phyloP scores from a whole-genome alignment of 2,329 filamentous ascomycete species.

The Epichloe gansuensis region DNA sequence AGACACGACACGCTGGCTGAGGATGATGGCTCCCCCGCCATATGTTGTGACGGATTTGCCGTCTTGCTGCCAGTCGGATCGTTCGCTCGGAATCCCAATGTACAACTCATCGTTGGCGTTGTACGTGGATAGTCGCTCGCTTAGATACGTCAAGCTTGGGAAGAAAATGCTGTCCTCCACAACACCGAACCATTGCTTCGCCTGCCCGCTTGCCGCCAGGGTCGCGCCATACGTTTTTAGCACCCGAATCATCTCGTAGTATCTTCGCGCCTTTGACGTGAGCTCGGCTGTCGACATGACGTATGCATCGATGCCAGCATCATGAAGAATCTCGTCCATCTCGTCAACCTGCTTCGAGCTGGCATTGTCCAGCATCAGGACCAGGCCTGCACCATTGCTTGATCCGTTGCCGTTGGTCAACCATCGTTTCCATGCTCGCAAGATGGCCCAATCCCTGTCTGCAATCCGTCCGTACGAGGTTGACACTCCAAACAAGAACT shows the following conservation, averaged over 20 bases:
- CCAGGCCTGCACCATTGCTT: slow-evolving; percentile 31
- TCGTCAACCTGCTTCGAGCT: slow-evolving; percentile 19
- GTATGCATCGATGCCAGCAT: slow-evolving; percentile 27
- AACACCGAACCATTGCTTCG: slow-evolving; percentile 30
- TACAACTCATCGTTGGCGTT: slow-evolving; percentile 23
- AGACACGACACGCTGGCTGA: slow-evolving; percentile 24
- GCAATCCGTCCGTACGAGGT: slow-evolving; percentile 30
- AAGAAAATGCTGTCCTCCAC: slow-evolving; percentile 36
- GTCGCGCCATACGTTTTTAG: slow-evolving; percentile 21
- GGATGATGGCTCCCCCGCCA: slow-evolving; percentile 32
- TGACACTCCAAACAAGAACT: slow-evolving; percentile 31
- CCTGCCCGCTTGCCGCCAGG: slow-evolving; percentile 22
- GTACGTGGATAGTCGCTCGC: slow-evolving; percentile 24
- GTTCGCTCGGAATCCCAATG: slow-evolving; percentile 32
- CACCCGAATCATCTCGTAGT: slow-evolving; percentile 26
- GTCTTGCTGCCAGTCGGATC: slow-evolving; percentile 29
- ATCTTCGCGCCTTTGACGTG: slow-evolving; percentile 22
- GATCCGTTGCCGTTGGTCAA: slow-evolving; percentile 28
- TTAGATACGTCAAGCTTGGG: slow-evolving; percentile 27
- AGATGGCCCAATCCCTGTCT: slow-evolving; percentile 25
- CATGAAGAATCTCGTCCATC: slow-evolving; percentile 19
- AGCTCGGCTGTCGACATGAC: slow-evolving; percentile 20
- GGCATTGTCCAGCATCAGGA: slow-evolving; percentile 30
- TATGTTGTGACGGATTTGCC: slow-evolving; percentile 25
- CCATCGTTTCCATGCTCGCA: slow-evolving; percentile 33